A percentile compares a stretch with the other conserved stretches of the same genome.
phyloP scores from a whole-genome alignment of 352 stramenopile species.

The Globisporangium yorkense region DNA sequence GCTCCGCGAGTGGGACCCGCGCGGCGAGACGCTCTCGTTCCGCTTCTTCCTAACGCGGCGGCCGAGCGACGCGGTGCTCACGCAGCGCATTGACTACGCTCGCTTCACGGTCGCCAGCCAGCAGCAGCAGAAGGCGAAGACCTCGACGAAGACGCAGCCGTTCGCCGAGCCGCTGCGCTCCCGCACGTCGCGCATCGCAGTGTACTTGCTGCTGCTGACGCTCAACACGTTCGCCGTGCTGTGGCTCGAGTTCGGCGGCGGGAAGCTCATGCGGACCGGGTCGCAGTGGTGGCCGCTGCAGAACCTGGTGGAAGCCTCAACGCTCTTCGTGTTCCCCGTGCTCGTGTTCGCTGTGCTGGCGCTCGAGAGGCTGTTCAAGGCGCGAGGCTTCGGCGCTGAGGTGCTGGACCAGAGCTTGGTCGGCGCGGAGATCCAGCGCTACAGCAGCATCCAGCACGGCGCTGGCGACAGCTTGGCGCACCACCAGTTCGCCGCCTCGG shows the following conservation, averaged over 20 bases:
- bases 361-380: slow-evolving; percentile 11
- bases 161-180: slow-evolving; percentile 33
- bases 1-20: slow-evolving; percentile 24
- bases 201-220: slow-evolving; percentile 25
- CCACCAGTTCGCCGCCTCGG: slow-evolving; percentile 1
- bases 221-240: slow-evolving; percentile 19
- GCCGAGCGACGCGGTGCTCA: slow-evolving; percentile 15
- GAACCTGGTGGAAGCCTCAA: slow-evolving; percentile 32
- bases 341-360: slow-evolving; percentile 22
- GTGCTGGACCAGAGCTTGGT: slow-evolving; percentile 2
- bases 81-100: slow-evolving; percentile 22
- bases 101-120: slow-evolving; percentile 12
- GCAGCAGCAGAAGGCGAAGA: neutral
- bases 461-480: neutral
- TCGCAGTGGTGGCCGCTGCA: slow-evolving; percentile 46
- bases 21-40: slow-evolving; percentile 14
- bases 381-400: neutral
- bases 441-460: neutral
- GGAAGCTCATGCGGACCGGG: slow-evolving; percentile 22
- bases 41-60: slow-evolving; percentile 27
- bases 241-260: slow-evolving; percentile 30
- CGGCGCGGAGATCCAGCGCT: slow-evolving; percentile 1
- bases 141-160: neutral
- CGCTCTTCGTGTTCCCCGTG: slow-evolving; percentile 27
- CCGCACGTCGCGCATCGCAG: slow-evolving; percentile 14